A percentile compares a stretch with the other conserved stretches of the same genome.
These are phyloP conservation scores for Apiospora rasikravindrae DNA, from an alignment of 2,329 filamentous ascomycete genomes.

Conservation along the genomic window DNA sequence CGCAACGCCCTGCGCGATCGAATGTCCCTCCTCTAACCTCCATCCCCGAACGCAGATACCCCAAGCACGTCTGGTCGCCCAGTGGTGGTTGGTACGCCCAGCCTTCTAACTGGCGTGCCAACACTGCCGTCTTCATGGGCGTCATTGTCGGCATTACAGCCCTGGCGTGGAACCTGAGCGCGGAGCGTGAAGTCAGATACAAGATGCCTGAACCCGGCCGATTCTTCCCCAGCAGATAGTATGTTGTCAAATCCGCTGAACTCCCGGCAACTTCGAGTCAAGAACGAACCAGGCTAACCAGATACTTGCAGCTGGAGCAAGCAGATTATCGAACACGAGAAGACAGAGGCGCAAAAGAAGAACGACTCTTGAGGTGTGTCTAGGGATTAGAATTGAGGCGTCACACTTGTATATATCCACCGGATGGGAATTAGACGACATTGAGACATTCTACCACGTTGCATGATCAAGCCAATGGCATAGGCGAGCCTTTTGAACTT, in stretches of 20 bases:
- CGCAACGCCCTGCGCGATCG: slow-evolving; percentile 19
- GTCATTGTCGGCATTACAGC: slow-evolving; percentile 72
- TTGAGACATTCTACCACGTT: neutral
- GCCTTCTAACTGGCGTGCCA: slow-evolving; percentile 91
- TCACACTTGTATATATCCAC: slow-evolving; percentile 19
- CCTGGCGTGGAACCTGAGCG: slow-evolving; percentile 72
- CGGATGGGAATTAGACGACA: slow-evolving; percentile 16
- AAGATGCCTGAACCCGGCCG: slow-evolving; percentile 79
- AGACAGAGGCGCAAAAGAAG: slow-evolving; percentile 40
- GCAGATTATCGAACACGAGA: slow-evolving; percentile 52
- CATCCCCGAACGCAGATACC: slow-evolving; percentile 67
- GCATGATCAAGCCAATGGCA: neutral
- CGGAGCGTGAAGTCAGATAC: slow-evolving; percentile 73
- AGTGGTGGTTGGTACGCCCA: slow-evolving; percentile 97
- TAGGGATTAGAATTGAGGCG: neutral
- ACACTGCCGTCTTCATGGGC: slow-evolving; percentile 78
- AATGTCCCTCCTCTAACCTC: slow-evolving; percentile 28
- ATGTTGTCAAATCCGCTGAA: slow-evolving; percentile 44
- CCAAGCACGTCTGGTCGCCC: slow-evolving; percentile 99
- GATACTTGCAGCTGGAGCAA: slow-evolving; percentile 46
- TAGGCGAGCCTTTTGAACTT: neutral
- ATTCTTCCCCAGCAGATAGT: slow-evolving; percentile 90
- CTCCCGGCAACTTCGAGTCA: neutral
- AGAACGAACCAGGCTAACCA: slow-evolving; percentile 16
- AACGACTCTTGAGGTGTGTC: slow-evolving; percentile 31